These are phyloP conservation scores for Flaveria trinervia DNA, from an alignment of 129 eudicot species.

Conservation along the genomic window DNA sequence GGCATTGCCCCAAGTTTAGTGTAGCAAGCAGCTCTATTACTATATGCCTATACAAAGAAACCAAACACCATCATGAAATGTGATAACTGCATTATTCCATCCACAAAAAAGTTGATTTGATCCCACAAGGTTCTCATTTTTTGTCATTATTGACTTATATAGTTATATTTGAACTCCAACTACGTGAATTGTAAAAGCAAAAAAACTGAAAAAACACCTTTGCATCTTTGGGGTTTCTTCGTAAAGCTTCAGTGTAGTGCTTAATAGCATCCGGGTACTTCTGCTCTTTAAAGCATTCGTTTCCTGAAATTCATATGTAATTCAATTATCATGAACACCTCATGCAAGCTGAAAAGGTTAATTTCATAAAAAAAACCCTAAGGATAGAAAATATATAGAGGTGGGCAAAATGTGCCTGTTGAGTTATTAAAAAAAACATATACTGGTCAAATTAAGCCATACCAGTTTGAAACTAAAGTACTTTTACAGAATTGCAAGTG, in stretches of 20 bases:
- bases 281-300: conserved; percentile 84
- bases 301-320: conserved; percentile 47
- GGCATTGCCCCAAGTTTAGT: conserved; percentile 95
- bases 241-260: conserved; percentile 87
- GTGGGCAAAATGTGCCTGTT: background rate
- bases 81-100: background rate
- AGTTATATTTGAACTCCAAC: background rate
- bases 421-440: background rate
- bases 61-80: conserved; percentile 2
- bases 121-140: background rate
- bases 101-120: background rate
- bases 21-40: conserved; percentile 95
- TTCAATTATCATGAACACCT: background rate
- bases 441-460: background rate
- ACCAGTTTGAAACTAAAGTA: background rate
- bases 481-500: background rate
- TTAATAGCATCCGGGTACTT: conserved; percentile 88
- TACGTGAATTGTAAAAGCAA: background rate
- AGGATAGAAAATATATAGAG: background rate
- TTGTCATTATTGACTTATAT: background rate
- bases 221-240: conserved; percentile 85
- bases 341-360: background rate
- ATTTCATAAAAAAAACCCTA: background rate
- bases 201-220: conserved; percentile 45
- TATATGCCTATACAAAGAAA: conserved; percentile 56